Evolutionary conservation across 2,329 filamentous ascomycete genomes (phyloP).

Genomic region (Neonectria hederae): DNA sequence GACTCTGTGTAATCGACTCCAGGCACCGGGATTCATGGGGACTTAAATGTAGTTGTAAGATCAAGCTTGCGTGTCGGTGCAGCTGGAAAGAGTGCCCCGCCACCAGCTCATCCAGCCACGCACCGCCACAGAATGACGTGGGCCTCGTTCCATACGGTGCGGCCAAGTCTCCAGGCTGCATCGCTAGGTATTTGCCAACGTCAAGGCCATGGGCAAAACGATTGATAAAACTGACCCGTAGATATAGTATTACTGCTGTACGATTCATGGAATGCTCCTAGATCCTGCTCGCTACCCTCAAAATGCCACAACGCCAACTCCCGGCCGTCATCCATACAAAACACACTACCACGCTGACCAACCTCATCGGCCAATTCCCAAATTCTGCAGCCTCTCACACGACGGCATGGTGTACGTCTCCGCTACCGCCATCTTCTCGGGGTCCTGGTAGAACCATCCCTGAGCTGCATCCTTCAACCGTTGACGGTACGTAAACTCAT

Average conservation of each 20-base stretch:
- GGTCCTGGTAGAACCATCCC: conserved; percentile 87
- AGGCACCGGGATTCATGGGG: conserved; percentile 1
- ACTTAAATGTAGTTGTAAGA: conserved; percentile 15
- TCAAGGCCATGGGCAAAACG: conserved; percentile 1
- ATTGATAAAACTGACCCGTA: not conserved
- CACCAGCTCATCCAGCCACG: conserved; percentile 34
- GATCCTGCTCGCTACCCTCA: conserved; percentile 38
- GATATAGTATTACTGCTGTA: conserved; percentile 16
- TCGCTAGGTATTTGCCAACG: not conserved
- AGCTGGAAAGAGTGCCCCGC: conserved; percentile 29
- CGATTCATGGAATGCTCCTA: conserved; percentile 17
- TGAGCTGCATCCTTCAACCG: conserved; percentile 79
- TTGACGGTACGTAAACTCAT: conserved; percentile 72
- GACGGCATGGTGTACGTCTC: conserved; percentile 60
- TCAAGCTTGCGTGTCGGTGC: conserved; percentile 26
- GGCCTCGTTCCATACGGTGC: conserved; percentile 12
- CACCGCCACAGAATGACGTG: conserved; percentile 41
- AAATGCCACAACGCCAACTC: conserved; percentile 45
- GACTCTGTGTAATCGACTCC: conserved; percentile 1
- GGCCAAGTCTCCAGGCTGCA: not conserved
- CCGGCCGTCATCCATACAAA: conserved; percentile 35
- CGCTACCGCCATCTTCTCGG: conserved; percentile 80
- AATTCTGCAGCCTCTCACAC: conserved; percentile 60
- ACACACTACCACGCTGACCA: conserved; percentile 19
- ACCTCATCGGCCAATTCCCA: conserved; percentile 47